phyloP scores from a whole-genome alignment of 2,329 filamentous ascomycete genomes.

The Cladosporium sp. region DNA sequence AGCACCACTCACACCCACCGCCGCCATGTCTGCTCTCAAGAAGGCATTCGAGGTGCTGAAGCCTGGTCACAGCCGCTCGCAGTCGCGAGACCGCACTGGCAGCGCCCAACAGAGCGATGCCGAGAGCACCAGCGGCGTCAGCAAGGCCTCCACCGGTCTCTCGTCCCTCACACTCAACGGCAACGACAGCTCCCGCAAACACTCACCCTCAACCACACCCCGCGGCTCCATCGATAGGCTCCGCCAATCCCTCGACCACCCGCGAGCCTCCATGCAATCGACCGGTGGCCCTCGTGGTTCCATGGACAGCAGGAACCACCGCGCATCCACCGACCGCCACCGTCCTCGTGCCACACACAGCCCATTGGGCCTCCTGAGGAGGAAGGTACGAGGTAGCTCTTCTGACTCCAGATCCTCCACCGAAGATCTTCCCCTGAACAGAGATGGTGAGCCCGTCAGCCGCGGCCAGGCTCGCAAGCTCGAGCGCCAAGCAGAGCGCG shows the following conservation, averaged over 20 bases:
- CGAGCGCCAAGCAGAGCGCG: conserved; percentile 41
- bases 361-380: conserved; percentile 30
- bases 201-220: conserved; percentile 8
- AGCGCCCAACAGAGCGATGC: conserved; percentile 4
- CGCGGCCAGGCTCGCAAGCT: conserved; percentile 48
- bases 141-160: conserved; percentile 19
- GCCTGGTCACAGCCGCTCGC: conserved; percentile 24
- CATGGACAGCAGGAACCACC: not conserved
- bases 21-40: conserved; percentile 39
- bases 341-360: conserved; percentile 26
- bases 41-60: conserved; percentile 44
- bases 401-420: conserved; percentile 32
- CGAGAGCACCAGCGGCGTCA: conserved; percentile 12
- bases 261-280: not conserved
- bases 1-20: not conserved
- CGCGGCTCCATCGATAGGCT: conserved; percentile 16
- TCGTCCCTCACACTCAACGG: conserved; percentile 22
- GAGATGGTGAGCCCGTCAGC: conserved; percentile 48
- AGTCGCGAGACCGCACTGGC: not conserved
- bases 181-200: conserved; percentile 10
- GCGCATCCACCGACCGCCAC: conserved; percentile 17
- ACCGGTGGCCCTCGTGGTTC: not conserved
- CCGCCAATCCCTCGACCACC: conserved; percentile 11
- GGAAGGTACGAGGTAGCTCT: conserved; percentile 27
- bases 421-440: conserved; percentile 42